A percentile compares a stretch with the other conserved stretches of the same genome.
Evolutionary conservation across 805 yeast species (phyloP).

Genomic region (Monosporozyma siamensis): DNA sequence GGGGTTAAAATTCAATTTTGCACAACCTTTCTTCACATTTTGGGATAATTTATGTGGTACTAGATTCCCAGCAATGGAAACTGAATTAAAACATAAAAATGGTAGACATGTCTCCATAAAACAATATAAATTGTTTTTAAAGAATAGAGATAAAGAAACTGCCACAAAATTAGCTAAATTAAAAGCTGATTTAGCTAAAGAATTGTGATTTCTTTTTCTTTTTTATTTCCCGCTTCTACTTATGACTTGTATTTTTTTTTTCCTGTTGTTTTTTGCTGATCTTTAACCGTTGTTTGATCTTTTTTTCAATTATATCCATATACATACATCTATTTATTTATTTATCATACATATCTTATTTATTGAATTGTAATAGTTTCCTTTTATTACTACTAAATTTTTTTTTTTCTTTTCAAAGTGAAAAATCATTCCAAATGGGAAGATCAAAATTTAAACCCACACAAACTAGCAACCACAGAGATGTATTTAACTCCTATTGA

Average conservation of each 20-base stretch:
- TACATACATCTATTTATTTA: not conserved
- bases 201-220: not conserved
- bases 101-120: conserved; percentile 58
- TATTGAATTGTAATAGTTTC: too few species aligned
- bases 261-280: not conserved
- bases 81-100: conserved; percentile 4
- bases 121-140: conserved; percentile 50
- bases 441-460: too few species aligned
- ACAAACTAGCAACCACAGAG: too few species aligned
- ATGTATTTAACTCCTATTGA: conserved; percentile 1
- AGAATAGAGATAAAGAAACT: conserved; percentile 31
- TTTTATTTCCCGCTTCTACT: not conserved
- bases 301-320: not conserved
- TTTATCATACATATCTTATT: not conserved
- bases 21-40: conserved; percentile 91
- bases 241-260: not conserved
- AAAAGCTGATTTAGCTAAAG: conserved; percentile 4
- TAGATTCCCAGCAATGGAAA: conserved; percentile 43
- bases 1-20: conserved; percentile 86
- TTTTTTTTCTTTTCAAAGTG: too few species aligned
- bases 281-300: not conserved
- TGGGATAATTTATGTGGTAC: conserved; percentile 80
- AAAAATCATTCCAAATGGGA: too few species aligned
- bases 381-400: not conserved
- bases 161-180: conserved; percentile 12